These are phyloP conservation scores for Filobasidium floriforme DNA, from an alignment of 768 basidiomycete genomes.

Conservation along the genomic window DNA sequence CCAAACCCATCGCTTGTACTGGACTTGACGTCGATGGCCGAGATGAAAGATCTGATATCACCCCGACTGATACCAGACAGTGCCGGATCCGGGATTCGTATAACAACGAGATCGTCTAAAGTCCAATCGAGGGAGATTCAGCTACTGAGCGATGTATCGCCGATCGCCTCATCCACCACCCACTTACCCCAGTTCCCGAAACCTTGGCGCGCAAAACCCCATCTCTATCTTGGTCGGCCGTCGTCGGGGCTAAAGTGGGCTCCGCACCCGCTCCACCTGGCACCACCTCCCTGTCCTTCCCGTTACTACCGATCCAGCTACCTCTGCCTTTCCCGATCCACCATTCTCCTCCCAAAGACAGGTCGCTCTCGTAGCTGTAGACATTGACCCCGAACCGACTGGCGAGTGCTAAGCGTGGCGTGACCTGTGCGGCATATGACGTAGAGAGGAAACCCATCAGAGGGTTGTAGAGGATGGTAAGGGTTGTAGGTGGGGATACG, in stretches of 20 bases:
- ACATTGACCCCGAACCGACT: conserved; percentile 90
- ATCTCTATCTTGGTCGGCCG: conserved; percentile 30
- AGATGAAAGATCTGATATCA: conserved; percentile 81
- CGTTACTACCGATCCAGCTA: conserved; percentile 10
- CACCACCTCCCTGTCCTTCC: conserved; percentile 11
- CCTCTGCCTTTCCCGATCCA: conserved; percentile 62
- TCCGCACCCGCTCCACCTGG: background rate
- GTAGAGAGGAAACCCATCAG: conserved; percentile 89
- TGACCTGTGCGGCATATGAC: conserved; percentile 82
- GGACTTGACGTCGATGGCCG: conserved; percentile 67
- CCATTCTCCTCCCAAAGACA: conserved; percentile 93
- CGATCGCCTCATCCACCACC: background rate
- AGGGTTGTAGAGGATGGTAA: conserved; percentile 90
- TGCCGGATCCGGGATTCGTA: conserved; percentile 91
- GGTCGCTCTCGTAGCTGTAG: conserved; percentile 93
- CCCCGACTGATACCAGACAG: conserved; percentile 79
- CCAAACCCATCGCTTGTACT: conserved; percentile 81
- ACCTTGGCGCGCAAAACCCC: conserved; percentile 85
- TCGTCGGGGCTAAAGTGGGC: background rate
- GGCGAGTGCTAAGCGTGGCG: conserved; percentile 73
- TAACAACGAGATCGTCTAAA: conserved; percentile 74
- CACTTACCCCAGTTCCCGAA: conserved; percentile 76
- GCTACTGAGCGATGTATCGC: background rate
- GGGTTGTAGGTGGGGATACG: conserved; percentile 73
- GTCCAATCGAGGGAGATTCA: background rate